Conservation (phyloP, 768 basidiomycete species). For the Boletus rex-veris region DNA sequence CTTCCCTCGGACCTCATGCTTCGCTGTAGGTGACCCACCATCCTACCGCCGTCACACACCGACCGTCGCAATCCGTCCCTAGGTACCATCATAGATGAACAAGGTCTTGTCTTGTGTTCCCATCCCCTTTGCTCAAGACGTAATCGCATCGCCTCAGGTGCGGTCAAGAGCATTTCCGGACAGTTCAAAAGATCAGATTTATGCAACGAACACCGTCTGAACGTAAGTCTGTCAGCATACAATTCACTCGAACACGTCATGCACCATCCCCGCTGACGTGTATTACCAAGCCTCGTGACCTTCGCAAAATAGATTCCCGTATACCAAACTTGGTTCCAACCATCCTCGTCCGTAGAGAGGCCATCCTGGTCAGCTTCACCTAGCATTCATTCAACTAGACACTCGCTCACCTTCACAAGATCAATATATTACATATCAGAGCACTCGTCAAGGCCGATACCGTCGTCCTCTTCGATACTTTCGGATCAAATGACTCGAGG, state of each 20-base stretch:
- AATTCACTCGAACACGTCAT: slow-evolving; percentile 16
- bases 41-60: slow-evolving; percentile 7
- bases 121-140: slow-evolving; percentile 19
- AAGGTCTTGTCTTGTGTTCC: slow-evolving; percentile 49
- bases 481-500: slow-evolving; percentile 81
- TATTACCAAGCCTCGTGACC: slow-evolving; percentile 75
- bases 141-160: slow-evolving; percentile 48
- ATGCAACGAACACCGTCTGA: slow-evolving; percentile 80
- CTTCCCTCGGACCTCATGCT: slow-evolving; percentile 89
- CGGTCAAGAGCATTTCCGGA: slow-evolving; percentile 83
- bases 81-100: slow-evolving; percentile 87
- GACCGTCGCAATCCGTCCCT: slow-evolving; percentile 20
- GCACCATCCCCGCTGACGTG: slow-evolving; percentile 21
- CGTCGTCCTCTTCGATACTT: slow-evolving; percentile 89
- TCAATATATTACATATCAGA: slow-evolving; percentile 93
- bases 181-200: slow-evolving; percentile 90
- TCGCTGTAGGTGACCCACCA: slow-evolving; percentile 61
- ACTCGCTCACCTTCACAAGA: slow-evolving; percentile 39
- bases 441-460: slow-evolving; percentile 92
- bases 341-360: slow-evolving; percentile 84
- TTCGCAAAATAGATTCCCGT: slow-evolving; percentile 94
- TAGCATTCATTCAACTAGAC: background rate
- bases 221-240: slow-evolving; percentile 54
- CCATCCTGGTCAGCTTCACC: slow-evolving; percentile 66
- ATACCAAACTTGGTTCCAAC: slow-evolving; percentile 94